phyloP scores from a whole-genome alignment of 192 early-diverging fungal genomes.

The Umbelopsis ramanniana region DNA sequence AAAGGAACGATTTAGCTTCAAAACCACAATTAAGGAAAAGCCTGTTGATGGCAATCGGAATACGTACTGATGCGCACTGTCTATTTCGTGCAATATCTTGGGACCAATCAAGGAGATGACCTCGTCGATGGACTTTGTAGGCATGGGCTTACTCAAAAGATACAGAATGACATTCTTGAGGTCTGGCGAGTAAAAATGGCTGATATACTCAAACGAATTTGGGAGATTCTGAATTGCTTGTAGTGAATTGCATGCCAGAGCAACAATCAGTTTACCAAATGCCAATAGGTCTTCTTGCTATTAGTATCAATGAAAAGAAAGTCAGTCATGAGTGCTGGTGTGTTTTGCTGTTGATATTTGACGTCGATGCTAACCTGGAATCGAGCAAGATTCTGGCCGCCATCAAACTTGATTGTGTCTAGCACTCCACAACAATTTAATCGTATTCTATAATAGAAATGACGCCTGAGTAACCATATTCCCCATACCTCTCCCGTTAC shows the following conservation, averaged over 20 bases:
- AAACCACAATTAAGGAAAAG: neutral
- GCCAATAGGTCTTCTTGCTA: constrained; percentile 86
- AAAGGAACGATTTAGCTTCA: too few relatives aligned
- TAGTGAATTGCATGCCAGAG: constrained; percentile 77
- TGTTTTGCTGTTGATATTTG: neutral
- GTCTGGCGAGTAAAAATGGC: constrained; percentile 75
- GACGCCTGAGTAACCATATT: neutral
- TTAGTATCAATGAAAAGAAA: neutral
- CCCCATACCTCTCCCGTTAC: neutral
- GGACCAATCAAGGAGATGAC: constrained; percentile 79
- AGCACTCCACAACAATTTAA: constrained; percentile 74
- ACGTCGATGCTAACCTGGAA: constrained; percentile 50
- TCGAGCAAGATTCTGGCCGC: constrained; percentile 61
- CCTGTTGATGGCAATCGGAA: neutral
- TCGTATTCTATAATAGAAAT: constrained; percentile 53
- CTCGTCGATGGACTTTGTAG: constrained; percentile 78
- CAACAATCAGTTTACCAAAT: constrained; percentile 80
- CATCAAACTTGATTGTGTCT: constrained; percentile 77
- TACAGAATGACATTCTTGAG: constrained; percentile 84
- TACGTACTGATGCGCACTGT: constrained; percentile 68
- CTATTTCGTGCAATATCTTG: constrained; percentile 76
- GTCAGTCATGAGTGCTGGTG: neutral
- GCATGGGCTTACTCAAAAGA: constrained; percentile 75
- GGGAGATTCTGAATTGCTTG: constrained; percentile 70
- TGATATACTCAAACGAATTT: constrained; percentile 78